Evolutionary conservation across 2,329 filamentous ascomycete genomes (phyloP).

Genomic region (Phaeosphaeriaceae sp.): DNA sequence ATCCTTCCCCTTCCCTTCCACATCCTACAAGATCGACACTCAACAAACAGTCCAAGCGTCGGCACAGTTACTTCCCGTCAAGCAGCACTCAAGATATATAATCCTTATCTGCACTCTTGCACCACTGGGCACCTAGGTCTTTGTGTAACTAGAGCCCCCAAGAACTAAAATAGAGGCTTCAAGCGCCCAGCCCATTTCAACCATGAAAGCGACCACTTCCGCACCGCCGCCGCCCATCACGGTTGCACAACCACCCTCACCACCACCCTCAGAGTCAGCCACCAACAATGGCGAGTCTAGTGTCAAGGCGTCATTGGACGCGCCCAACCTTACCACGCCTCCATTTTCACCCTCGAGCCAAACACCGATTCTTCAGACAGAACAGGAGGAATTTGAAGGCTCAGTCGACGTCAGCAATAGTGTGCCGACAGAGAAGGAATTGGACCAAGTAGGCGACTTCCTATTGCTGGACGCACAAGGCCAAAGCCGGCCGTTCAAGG

Average conservation of each 20-base stretch:
- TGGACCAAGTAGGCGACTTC: slow-evolving; percentile 39
- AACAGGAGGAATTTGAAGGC: slow-evolving; percentile 43
- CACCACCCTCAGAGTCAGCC: slow-evolving; percentile 32
- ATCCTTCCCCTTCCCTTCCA: slow-evolving; percentile 15
- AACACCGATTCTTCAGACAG: slow-evolving; percentile 39
- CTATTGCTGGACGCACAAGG: slow-evolving; percentile 46
- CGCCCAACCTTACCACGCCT: slow-evolving; percentile 23
- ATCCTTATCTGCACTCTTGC: too few species aligned
- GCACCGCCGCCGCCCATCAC: slow-evolving; percentile 17
- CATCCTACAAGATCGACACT: slow-evolving; percentile 12
- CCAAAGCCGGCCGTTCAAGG: slow-evolving; percentile 45
- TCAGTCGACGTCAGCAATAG: slow-evolving; percentile 47
- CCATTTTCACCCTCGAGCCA: slow-evolving; percentile 43
- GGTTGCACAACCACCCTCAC: slow-evolving; percentile 27
- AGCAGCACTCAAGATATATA: slow-evolving; percentile 12
- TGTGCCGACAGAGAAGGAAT: slow-evolving; percentile 39
- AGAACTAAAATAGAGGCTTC: slow-evolving; percentile 23
- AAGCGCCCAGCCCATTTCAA: slow-evolving; percentile 1
- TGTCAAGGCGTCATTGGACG: slow-evolving; percentile 22
- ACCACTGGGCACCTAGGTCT: too few species aligned
- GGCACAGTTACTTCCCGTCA: slow-evolving; percentile 26
- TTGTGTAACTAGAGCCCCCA: too few species aligned
- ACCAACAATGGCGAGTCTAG: slow-evolving; percentile 18
- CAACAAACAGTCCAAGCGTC: slow-evolving; percentile 22
- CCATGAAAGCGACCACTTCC: slow-evolving; percentile 13